Evolutionary conservation across 768 basidiomycete species (phyloP).

Genomic region (Hortiboletus campestris): DNA sequence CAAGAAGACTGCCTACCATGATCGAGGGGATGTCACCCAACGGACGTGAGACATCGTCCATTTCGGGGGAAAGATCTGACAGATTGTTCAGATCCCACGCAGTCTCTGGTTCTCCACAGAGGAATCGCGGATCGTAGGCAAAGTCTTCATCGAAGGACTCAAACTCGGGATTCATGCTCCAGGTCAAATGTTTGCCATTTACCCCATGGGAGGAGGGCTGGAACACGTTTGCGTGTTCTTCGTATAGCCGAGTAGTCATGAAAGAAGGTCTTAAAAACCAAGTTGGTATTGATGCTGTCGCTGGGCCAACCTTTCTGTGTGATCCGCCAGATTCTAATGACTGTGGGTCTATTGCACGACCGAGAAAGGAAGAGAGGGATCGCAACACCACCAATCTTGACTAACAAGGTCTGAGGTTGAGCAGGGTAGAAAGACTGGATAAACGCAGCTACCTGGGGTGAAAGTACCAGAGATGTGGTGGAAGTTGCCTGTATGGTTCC

Average conservation of each 20-base stretch:
- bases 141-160: constrained; percentile 33
- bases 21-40: constrained; percentile 22
- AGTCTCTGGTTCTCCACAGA: constrained; percentile 9
- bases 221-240: constrained; percentile 51
- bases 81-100: constrained; percentile 38
- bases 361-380: constrained; percentile 70
- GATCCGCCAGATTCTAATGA: constrained; percentile 16
- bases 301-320: constrained; percentile 6
- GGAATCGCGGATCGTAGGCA: constrained; percentile 22
- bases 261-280: constrained; percentile 73
- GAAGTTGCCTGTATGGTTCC: constrained; percentile 47
- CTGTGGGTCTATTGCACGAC: constrained; percentile 38
- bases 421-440: not conserved
- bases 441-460: constrained; percentile 47
- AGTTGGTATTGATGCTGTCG: constrained; percentile 37
- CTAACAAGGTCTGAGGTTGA: constrained; percentile 36
- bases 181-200: constrained; percentile 21
- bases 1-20: constrained; percentile 22
- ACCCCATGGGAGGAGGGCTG: constrained; percentile 18
- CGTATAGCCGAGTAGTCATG: constrained; percentile 46
- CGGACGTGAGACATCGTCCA: constrained; percentile 13
- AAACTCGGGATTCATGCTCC: constrained; percentile 25
- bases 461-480: constrained; percentile 63
- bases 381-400: constrained; percentile 76
- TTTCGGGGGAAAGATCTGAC: constrained; percentile 20